Evolutionary conservation across 306 rosid species (phyloP).

Genomic region (Phaseolus lunatus): DNA sequence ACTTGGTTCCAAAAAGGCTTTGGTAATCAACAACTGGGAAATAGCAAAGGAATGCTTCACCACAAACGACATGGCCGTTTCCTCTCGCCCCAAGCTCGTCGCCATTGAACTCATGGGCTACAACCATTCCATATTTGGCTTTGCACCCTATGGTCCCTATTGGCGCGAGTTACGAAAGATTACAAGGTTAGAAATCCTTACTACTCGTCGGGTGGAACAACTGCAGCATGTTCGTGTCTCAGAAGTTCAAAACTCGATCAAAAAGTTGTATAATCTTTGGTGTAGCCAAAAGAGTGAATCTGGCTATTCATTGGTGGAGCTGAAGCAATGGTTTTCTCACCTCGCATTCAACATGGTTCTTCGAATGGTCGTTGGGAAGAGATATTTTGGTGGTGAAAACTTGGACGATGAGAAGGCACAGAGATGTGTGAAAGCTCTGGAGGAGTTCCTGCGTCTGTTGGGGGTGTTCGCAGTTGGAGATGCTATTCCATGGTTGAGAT

Average conservation of each 20-base stretch:
- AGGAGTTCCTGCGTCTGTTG: not conserved
- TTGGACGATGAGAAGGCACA: not conserved
- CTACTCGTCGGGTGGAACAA: not conserved
- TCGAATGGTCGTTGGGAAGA: constrained; percentile 27
- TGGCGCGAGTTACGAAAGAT: constrained; percentile 45
- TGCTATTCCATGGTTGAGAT: constrained; percentile 36
- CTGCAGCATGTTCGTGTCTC: not conserved
- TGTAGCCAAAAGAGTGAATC: not conserved
- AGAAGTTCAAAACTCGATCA: not conserved
- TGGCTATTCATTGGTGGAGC: not conserved
- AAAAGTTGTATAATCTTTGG: constrained; percentile 24
- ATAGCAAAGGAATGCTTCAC: constrained; percentile 51
- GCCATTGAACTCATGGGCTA: constrained; percentile 10
- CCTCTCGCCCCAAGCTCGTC: constrained; percentile 27
- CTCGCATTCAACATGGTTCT: constrained; percentile 10
- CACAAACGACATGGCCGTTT: constrained; percentile 35
- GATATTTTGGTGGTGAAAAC: not conserved
- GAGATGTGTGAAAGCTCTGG: not conserved
- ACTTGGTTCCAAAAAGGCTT: constrained; percentile 18
- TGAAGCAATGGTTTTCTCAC: constrained; percentile 23
- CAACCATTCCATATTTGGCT: constrained; percentile 11
- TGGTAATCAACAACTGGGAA: constrained; percentile 44
- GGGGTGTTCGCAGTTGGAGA: constrained; percentile 25
- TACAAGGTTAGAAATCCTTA: not conserved
- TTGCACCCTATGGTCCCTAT: constrained; percentile 41